Evolutionary conservation across 2,329 filamentous ascomycete species (phyloP).

Genomic region (Emergomyces pasteurianus): DNA sequence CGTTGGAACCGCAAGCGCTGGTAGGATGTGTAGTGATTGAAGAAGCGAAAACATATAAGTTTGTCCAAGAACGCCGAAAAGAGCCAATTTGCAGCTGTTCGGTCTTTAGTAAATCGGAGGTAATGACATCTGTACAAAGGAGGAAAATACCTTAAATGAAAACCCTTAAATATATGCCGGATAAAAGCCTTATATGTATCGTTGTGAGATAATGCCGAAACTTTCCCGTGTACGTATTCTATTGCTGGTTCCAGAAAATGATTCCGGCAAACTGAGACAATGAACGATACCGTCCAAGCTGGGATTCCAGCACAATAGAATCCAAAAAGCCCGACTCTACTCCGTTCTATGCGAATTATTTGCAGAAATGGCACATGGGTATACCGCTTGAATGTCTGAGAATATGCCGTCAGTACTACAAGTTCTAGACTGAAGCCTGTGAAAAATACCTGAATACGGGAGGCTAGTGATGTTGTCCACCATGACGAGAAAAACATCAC

Average conservation of each 20-base stretch:
- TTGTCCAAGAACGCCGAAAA: slow-evolving; percentile 30
- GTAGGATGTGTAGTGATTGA: slow-evolving; percentile 31
- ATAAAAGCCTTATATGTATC: slow-evolving; percentile 17
- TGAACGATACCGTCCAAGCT: slow-evolving; percentile 26
- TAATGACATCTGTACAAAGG: background rate
- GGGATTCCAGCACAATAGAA: slow-evolving; percentile 34
- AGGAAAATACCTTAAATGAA: slow-evolving; percentile 6
- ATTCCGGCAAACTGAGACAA: slow-evolving; percentile 27
- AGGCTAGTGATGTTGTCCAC: slow-evolving; percentile 29
- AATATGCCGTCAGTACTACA: slow-evolving; percentile 6
- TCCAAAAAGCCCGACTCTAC: slow-evolving; percentile 20
- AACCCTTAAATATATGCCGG: slow-evolving; percentile 16
- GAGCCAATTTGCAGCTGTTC: slow-evolving; percentile 21
- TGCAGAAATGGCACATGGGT: slow-evolving; percentile 24
- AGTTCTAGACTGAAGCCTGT: slow-evolving; percentile 5
- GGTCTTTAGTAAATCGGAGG: slow-evolving; percentile 10
- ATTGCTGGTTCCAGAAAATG: slow-evolving; percentile 26
- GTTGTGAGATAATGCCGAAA: slow-evolving; percentile 16
- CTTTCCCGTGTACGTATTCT: slow-evolving; percentile 17
- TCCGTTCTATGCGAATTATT: slow-evolving; percentile 27
- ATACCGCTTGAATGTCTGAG: slow-evolving; percentile 29
- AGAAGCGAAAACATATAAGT: slow-evolving; percentile 33
- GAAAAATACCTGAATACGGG: slow-evolving; percentile 26
- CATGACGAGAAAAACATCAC: slow-evolving; percentile 30
- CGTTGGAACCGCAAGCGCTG: slow-evolving; percentile 21